Evolutionary conservation across 2,329 filamentous ascomycete genomes (phyloP), one percentile per base, ranked within the genome.

Genomic region (Cladophialophora bantiana): DNA sequence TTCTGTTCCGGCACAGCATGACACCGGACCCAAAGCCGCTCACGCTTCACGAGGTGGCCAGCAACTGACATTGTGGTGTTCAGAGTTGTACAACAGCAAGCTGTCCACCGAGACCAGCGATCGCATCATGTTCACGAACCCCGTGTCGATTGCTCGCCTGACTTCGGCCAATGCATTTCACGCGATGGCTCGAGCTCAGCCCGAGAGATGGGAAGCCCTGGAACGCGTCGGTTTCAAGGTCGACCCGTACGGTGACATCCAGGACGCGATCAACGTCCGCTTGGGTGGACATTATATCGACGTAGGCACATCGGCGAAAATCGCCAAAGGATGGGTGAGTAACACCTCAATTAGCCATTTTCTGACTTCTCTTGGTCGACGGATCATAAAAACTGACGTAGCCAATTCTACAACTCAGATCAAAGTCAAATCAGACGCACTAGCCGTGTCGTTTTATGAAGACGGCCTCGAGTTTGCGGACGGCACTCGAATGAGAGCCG

Each of bases 281-380:
- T 76, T 78, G 42, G 82, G 82, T 4, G 81, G 82, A 1, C 81
- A 83, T 69, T 83, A 83, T 66, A 77, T 83, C 48, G 81, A 84
- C 63, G 78, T 82, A 26, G 82, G 82, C 1, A 77, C 77, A 2
- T 80, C 76, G 1, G 74, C 75, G 26, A 76, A 80, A 52, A 82
- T 83, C 52, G 72, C 78, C 15, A 74, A 79, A 6, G 79, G 81
- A 31, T 32, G 6, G 70, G 70, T 52, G 67, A 74, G 3, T 32
- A 1, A 9, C 52, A 32, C 1, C 26, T 6, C 31, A 2, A 9
- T 15, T 32, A n/a, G 12, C 50, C 20, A 4, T 36, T 36, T 36
- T 7, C 5, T 2, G 35, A 36, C 35, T 7, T 36, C 10, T 12
- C 35, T 2, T 1, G 1, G 35, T 12, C 10, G 35, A 36, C 10